phyloP scores from a whole-genome alignment of 345 rosid genomes.

The Brassica rapa region DNA sequence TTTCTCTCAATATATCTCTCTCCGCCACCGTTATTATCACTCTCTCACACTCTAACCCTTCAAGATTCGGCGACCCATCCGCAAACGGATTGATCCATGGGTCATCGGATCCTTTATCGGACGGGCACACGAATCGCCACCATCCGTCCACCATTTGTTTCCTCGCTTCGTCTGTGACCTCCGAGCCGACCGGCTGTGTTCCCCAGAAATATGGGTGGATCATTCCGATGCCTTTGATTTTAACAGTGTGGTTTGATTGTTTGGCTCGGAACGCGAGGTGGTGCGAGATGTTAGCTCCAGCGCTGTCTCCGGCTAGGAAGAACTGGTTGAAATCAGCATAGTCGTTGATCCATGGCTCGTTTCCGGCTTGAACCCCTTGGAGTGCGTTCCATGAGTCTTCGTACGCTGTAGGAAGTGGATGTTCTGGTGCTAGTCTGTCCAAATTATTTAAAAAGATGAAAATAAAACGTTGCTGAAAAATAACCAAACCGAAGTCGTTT shows the following conservation, averaged over 20 bases:
- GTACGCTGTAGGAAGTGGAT: slow-evolving; percentile 68
- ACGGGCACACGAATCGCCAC: slow-evolving; percentile 76
- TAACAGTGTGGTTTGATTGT: slow-evolving; percentile 27
- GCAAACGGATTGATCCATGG: slow-evolving; percentile 73
- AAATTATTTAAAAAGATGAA: background rate
- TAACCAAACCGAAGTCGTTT: background rate
- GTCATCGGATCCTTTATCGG: slow-evolving; percentile 70
- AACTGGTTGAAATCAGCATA: slow-evolving; percentile 48
- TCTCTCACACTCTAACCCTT: slow-evolving; percentile 52
- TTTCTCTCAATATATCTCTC: slow-evolving; percentile 58
- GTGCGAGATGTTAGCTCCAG: slow-evolving; percentile 71
- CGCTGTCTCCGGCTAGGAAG: slow-evolving; percentile 70
- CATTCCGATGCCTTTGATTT: slow-evolving; percentile 65
- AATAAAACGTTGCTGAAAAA: background rate
- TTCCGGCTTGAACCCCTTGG: slow-evolving; percentile 49
- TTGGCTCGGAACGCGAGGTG: slow-evolving; percentile 54
- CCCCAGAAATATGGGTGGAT: slow-evolving; percentile 79
- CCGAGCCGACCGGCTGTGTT: slow-evolving; percentile 57
- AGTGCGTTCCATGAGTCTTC: slow-evolving; percentile 78
- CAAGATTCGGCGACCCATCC: slow-evolving; percentile 51
- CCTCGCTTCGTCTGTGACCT: slow-evolving; percentile 44
- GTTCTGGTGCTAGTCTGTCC: slow-evolving; percentile 58
- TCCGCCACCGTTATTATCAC: slow-evolving; percentile 60
- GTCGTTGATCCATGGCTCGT: slow-evolving; percentile 58
- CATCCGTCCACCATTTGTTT: slow-evolving; percentile 73